Evolutionary conservation across 192 early-diverging fungal genomes (phyloP).

Genomic region (Cladochytrium replicatum): DNA sequence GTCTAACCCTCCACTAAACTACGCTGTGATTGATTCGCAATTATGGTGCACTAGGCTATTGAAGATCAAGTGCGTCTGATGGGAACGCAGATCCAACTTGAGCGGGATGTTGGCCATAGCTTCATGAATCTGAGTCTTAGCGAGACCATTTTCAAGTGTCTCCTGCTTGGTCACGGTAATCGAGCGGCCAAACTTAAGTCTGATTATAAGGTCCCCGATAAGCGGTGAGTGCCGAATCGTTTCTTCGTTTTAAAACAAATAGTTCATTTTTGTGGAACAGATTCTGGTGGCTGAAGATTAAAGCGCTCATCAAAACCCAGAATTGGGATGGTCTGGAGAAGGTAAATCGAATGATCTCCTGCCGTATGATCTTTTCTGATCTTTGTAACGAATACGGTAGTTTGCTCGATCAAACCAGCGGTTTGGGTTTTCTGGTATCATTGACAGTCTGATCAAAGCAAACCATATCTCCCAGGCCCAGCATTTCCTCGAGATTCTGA

Average conservation of each 20-base stretch:
- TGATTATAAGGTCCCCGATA: slow-evolving; percentile 84
- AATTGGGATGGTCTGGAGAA: slow-evolving; percentile 87
- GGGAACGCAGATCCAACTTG: slow-evolving; percentile 60
- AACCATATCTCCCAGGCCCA: slow-evolving; percentile 16
- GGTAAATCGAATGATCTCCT: slow-evolving; percentile 1
- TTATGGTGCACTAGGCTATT: slow-evolving; percentile 39
- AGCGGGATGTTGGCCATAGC: slow-evolving; percentile 54
- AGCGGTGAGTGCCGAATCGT: slow-evolving; percentile 26
- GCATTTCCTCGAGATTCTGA: slow-evolving; percentile 23
- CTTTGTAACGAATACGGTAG: not conserved
- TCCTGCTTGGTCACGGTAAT: slow-evolving; percentile 56
- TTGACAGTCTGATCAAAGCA: slow-evolving; percentile 12
- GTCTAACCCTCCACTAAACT: slow-evolving; percentile 20
- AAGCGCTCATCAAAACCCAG: slow-evolving; percentile 62
- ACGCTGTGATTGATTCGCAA: not conserved
- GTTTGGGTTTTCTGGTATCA: slow-evolving; percentile 16
- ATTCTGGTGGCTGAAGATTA: slow-evolving; percentile 86
- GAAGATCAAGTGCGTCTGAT: slow-evolving; percentile 75
- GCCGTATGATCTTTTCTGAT: not conserved
- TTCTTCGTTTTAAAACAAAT: slow-evolving; percentile 4
- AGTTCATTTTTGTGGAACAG: slow-evolving; percentile 15
- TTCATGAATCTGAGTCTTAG: slow-evolving; percentile 68
- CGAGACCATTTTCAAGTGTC: slow-evolving; percentile 76
- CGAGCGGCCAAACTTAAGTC: slow-evolving; percentile 67
- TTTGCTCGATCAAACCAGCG: slow-evolving; percentile 20